Evolutionary conservation across 2,329 filamentous ascomycete species (phyloP).

Genomic region (Lecanicillium sp.): DNA sequence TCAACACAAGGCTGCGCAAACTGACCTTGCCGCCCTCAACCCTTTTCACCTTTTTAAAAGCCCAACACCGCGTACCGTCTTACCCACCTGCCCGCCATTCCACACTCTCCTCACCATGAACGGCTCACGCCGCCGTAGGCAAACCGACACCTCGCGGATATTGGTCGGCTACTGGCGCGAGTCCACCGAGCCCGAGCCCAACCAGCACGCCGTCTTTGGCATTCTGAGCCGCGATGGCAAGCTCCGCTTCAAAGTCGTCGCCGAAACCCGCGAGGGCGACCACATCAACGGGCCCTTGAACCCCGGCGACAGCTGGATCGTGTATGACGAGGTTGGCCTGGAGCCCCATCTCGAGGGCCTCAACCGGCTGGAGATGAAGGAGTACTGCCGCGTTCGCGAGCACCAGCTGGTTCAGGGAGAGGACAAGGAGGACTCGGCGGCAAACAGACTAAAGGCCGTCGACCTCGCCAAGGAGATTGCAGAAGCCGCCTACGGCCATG

Average conservation of each 20-base stretch:
- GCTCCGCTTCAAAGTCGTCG: slow-evolving; percentile 8
- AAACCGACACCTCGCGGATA: slow-evolving; percentile 3
- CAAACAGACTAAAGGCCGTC: slow-evolving; percentile 9
- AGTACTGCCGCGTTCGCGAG: slow-evolving; percentile 8
- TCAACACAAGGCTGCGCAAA: too few relatives aligned
- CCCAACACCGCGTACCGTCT: too few relatives aligned
- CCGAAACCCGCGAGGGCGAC: slow-evolving; percentile 7
- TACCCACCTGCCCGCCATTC: too few relatives aligned
- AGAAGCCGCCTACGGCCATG: slow-evolving; percentile 1
- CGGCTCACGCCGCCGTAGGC: too few relatives aligned
- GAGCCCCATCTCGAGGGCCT: slow-evolving; percentile 7
- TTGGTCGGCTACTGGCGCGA: slow-evolving; percentile 9
- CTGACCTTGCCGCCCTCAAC: too few relatives aligned
- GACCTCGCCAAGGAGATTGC: slow-evolving; percentile 5
- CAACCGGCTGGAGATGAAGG: slow-evolving; percentile 8
- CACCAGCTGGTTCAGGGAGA: slow-evolving; percentile 5
- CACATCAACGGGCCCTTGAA: slow-evolving; percentile 3
- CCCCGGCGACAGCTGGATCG: slow-evolving; percentile 7
- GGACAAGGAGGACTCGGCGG: slow-evolving; percentile 4
- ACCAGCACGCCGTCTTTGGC: slow-evolving; percentile 9
- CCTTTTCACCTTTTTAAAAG: too few relatives aligned
- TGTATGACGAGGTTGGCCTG: slow-evolving; percentile 6
- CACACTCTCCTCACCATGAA: too few relatives aligned
- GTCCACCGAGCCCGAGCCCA: slow-evolving; percentile 6
- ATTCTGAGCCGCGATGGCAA: slow-evolving; percentile 8